Evolutionary conservation across 2,329 filamentous ascomycete species (phyloP).

Genomic region (Fusarium hainanense): DNA sequence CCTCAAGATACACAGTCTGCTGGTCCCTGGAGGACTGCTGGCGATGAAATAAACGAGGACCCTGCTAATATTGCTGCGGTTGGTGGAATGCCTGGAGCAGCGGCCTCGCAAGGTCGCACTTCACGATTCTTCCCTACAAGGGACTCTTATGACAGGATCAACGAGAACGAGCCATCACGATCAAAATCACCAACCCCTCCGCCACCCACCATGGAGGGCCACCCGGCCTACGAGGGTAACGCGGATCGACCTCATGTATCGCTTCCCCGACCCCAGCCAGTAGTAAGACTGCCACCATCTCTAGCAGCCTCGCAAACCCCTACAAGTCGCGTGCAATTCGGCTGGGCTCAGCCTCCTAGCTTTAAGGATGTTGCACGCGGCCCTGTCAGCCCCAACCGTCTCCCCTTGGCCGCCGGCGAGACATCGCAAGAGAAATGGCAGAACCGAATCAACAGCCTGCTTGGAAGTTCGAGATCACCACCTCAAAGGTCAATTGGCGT

Average conservation of each 20-base stretch:
- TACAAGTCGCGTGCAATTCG: conserved; percentile 44
- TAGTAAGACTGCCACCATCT: conserved; percentile 82
- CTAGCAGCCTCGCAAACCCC: conserved; percentile 42
- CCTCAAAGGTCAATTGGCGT: conserved; percentile 70
- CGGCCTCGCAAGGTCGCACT: conserved; percentile 59
- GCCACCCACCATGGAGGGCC: conserved; percentile 75
- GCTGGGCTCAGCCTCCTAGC: conserved; percentile 52
- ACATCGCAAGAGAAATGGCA: conserved; percentile 72
- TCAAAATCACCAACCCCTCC: conserved; percentile 74
- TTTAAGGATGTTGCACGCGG: conserved; percentile 48
- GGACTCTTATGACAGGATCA: conserved; percentile 59
- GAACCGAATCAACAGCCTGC: conserved; percentile 82
- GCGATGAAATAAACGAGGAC: conserved; percentile 47
- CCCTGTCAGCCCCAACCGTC: conserved; percentile 37
- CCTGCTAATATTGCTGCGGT: conserved; percentile 46
- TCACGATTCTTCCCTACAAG: conserved; percentile 72
- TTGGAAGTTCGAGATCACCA: conserved; percentile 74
- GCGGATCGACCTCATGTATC: conserved; percentile 73
- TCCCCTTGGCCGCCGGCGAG: conserved; percentile 47
- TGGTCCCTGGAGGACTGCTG: conserved; percentile 48
- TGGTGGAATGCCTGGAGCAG: conserved; percentile 46
- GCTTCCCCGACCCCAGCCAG: conserved; percentile 75
- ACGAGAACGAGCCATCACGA: conserved; percentile 54
- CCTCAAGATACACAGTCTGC: conserved; percentile 44
- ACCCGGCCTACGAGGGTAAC: conserved; percentile 79